phyloP scores from a whole-genome alignment of 2,329 filamentous ascomycete genomes.

The Colletotrichum sp. region DNA sequence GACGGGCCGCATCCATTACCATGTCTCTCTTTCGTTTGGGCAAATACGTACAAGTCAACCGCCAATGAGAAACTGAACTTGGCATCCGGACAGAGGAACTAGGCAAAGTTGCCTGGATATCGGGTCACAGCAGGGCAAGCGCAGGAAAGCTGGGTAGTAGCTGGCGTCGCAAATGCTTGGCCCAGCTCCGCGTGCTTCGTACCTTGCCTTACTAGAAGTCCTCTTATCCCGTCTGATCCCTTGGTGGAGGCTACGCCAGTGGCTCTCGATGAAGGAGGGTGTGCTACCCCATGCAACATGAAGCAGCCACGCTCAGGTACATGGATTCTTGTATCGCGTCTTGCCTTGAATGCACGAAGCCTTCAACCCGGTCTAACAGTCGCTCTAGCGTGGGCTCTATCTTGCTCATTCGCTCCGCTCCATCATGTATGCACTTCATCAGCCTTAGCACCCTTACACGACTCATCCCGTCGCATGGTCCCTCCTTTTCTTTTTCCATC shows the following conservation, averaged over 20 bases:
- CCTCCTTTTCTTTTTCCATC: slow-evolving; percentile 14
- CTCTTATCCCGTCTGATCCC: not conserved
- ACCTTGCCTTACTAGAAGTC: not conserved
- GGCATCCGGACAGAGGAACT: not conserved
- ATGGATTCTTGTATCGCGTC: not conserved
- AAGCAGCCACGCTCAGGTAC: slow-evolving; percentile 14
- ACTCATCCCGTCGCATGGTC: slow-evolving; percentile 16
- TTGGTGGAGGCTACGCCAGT: not conserved
- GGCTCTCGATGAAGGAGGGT: not conserved
- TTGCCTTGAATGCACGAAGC: slow-evolving; percentile 1
- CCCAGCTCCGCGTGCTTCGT: not conserved
- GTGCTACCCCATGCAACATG: slow-evolving; percentile 1
- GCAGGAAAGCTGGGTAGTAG: not conserved
- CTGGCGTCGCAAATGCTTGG: not conserved
- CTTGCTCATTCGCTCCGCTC: not conserved
- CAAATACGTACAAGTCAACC: not conserved
- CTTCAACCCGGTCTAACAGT: slow-evolving; percentile 8
- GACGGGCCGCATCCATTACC: not conserved
- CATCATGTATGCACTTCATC: slow-evolving; percentile 4
- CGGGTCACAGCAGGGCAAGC: not conserved
- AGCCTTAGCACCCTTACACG: slow-evolving; percentile 17
- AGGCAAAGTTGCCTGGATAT: not conserved
- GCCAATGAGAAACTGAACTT: not conserved
- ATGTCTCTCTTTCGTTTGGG: not conserved
- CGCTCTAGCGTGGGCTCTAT: slow-evolving; percentile 4